Evolutionary conservation across 2,329 filamentous ascomycete genomes (phyloP).

Genomic region (Colletotrichum camelliae): DNA sequence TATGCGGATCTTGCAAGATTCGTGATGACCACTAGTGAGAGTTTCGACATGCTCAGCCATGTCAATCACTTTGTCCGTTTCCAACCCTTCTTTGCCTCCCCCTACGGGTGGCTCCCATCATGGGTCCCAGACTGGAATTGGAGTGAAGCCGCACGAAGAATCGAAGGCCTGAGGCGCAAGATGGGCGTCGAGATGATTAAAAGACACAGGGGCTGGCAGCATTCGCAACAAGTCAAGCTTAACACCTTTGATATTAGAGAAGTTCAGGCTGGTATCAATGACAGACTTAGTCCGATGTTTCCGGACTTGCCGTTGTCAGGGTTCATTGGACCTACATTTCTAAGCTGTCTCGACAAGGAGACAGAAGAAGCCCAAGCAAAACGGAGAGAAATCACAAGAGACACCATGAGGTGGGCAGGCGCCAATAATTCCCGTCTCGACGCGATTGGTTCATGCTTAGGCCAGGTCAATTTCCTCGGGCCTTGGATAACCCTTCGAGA

Average conservation of each 20-base stretch:
- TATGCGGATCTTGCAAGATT: not conserved
- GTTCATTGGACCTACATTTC: not conserved
- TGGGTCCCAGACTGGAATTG: not conserved
- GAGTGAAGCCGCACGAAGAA: not conserved
- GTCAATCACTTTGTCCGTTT: not conserved
- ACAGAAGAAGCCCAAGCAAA: rapidly evolving
- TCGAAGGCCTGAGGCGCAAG: rapidly evolving
- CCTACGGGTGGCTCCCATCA: not conserved
- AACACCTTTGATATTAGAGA: not conserved
- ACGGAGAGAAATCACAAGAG: rapidly evolving
- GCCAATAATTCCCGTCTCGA: not conserved
- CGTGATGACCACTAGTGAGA: not conserved
- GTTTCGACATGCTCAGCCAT: not conserved
- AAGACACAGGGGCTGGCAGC: rapidly evolving
- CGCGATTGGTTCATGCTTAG: not conserved
- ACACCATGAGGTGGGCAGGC: not conserved
- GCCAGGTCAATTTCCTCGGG: not conserved
- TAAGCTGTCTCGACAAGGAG: not conserved
- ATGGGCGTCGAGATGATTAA: not conserved
- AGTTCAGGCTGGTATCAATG: rapidly evolving
- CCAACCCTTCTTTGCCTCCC: not conserved
- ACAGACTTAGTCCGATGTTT: not conserved
- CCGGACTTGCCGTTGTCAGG: not conserved
- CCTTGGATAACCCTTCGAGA: not conserved
- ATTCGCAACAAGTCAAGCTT: not conserved